Evolutionary conservation across 2,329 filamentous ascomycete genomes (phyloP).

Genomic region (Fusarium praegraminearum): DNA sequence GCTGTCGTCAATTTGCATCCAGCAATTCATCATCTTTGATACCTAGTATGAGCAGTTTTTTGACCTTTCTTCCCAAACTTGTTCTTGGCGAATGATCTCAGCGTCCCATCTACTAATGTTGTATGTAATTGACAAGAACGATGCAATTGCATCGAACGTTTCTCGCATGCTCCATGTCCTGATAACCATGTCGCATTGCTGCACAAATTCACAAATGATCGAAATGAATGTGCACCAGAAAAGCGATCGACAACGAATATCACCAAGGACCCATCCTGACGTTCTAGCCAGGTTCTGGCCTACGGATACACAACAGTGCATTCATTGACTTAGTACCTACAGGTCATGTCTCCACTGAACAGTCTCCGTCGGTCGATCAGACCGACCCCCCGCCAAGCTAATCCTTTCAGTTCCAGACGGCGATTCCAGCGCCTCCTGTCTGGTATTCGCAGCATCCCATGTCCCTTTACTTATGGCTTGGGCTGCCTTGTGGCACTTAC

Average conservation of each 20-base stretch:
- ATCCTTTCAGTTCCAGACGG: conserved; percentile 30
- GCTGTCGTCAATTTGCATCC: not conserved
- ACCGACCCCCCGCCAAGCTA: conserved; percentile 37
- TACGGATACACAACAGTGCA: not conserved
- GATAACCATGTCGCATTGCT: not conserved
- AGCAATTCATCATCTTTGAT: conserved; percentile 4
- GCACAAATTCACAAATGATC: not conserved
- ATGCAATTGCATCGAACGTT: not conserved
- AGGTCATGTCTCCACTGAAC: conserved; percentile 9
- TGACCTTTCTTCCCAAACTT: not conserved
- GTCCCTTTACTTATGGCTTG: not conserved
- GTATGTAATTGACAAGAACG: not conserved
- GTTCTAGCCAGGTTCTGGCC: conserved; percentile 29
- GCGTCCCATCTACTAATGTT: not conserved
- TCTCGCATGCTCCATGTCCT: not conserved
- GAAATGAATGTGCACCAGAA: not conserved
- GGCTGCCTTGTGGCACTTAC: not conserved
- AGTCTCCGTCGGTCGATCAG: conserved; percentile 45
- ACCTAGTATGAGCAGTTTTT: not conserved
- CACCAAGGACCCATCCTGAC: conserved; percentile 22
- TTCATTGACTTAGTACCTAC: not conserved
- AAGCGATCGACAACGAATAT: conserved; percentile 30
- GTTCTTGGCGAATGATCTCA: not conserved
- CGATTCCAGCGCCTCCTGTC: conserved; percentile 31
- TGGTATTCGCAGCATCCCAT: not conserved